Percentiles rank a stretch among this genome's conserved stretches.
Evolutionary conservation across 208 protist species (phyloP).

Genomic region (Trypanosoma platydactyli): DNA sequence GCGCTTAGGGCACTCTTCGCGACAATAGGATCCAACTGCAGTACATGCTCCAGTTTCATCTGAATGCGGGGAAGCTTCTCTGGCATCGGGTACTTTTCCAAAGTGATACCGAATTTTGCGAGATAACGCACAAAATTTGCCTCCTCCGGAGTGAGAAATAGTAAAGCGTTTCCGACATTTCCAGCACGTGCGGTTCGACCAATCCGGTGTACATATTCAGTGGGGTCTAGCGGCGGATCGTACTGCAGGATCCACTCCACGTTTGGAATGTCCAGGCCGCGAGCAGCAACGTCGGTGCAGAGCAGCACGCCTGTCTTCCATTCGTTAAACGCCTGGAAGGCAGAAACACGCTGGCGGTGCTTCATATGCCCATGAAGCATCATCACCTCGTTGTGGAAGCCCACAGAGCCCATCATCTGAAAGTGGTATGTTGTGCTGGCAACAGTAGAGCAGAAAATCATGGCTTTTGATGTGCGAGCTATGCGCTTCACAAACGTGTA

Average conservation of each 20-base stretch:
- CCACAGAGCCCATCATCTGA: constrained; percentile 98
- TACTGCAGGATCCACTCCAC: constrained; percentile 98
- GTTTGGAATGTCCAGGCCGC: constrained; percentile 95
- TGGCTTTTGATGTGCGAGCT: constrained; percentile 94
- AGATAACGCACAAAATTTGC: constrained; percentile 89
- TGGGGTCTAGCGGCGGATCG: constrained; percentile 95
- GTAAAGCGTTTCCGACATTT: constrained; percentile 86
- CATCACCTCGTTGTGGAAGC: constrained; percentile 96
- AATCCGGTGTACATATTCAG: constrained; percentile 96
- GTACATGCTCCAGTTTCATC: constrained; percentile 85
- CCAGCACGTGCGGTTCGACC: constrained; percentile 96
- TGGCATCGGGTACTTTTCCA: constrained; percentile 78
- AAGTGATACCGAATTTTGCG: constrained; percentile 67
- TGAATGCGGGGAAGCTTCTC: constrained; percentile 73
- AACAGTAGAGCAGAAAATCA: constrained; percentile 98
- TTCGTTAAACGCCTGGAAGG: constrained; percentile 89
- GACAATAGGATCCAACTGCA: constrained; percentile 85
- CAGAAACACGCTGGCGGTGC: constrained; percentile 92
- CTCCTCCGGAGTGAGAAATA: constrained; percentile 94
- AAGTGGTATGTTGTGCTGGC: constrained; percentile 97
- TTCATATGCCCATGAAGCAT: constrained; percentile 96
- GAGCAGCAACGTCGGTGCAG: constrained; percentile 94
- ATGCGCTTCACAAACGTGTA: constrained; percentile 98
- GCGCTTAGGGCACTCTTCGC: constrained; percentile 91
- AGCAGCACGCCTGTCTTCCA: constrained; percentile 91